Base-by-base conservation (phyloP, 2,329 filamentous ascomycete genomes). In the Clonostachys chloroleuca region DNA sequence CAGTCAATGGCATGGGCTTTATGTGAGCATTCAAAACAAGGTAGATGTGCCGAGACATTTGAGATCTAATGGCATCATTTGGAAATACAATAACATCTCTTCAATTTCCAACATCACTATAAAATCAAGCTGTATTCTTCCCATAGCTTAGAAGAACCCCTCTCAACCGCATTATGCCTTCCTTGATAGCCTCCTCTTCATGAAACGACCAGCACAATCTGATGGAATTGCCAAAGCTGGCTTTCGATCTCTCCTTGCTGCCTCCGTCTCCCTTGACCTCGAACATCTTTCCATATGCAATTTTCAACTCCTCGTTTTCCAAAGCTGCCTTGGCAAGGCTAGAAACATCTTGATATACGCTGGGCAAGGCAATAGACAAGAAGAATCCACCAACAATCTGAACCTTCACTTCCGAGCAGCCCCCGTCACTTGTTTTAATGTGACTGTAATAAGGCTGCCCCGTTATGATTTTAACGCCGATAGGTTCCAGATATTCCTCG, bases 351-450 rank as follows among this genome's bases (percentile, higher is more conserved):
- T 17, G 86, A 60, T 6, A 66, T 65, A 6, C 20, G 16, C 44
- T 44, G 18, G 41, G 16, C 7, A 46, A 46, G 2, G 47, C 30
- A 10, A 40, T 47, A 5, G 86, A 64, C 77, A 82, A 87, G 44
- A 84, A 70, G 61, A 87, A 87, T 58, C 84, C 87, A 0, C 84
- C 83, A 3, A 83, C 83, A 0, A 47, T 63, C 6, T 37, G 43
- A 30, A n/a, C 43, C 10, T n/a, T 10, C 5, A 3, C 10, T 10
- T 36, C 10, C 10, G 13, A 13, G 2, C 17, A 16, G 20, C 43
- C 43, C 17, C 36, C 35, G 14, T 44, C 40, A 14, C 16, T 40
- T 7, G 18, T 8, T 16, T 35, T 40, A 17, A 24, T 12, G 7
- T 14, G 30, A 34, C 44, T 37, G 17, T 47, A 44, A 35, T 56